Conservation (phyloP, 495 filamentous ascomycete genomes). For the Penicillium nucicola region DNA sequence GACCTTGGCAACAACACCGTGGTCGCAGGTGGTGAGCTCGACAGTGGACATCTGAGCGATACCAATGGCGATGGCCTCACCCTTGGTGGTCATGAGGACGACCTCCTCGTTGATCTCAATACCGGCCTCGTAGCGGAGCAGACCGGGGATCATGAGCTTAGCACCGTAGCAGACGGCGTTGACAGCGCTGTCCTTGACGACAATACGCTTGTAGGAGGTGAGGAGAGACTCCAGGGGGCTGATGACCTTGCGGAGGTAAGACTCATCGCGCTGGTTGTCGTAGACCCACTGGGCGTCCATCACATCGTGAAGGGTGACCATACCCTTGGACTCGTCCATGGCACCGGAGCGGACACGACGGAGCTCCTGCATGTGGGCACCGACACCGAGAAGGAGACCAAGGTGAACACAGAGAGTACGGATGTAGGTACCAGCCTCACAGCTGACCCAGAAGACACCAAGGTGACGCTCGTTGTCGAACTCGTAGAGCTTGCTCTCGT, state of each 20-base stretch:
- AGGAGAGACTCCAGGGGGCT: conserved; percentile 87
- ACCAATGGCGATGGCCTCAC: conserved; percentile 92
- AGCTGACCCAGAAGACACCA: conserved; percentile 99
- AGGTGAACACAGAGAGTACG: conserved; percentile 96
- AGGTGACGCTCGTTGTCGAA: conserved; percentile 97
- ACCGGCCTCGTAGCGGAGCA: conserved; percentile 81
- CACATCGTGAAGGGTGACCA: conserved; percentile 95
- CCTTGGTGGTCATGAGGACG: conserved; percentile 97
- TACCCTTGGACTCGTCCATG: conserved; percentile 81
- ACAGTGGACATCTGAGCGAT: conserved; percentile 95
- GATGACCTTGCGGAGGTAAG: conserved; percentile 83
- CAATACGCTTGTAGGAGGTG: conserved; percentile 87
- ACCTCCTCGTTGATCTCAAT: conserved; percentile 92
- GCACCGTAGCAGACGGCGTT: conserved; percentile 98
- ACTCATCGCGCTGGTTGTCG: conserved; percentile 89
- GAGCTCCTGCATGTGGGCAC: conserved; percentile 98
- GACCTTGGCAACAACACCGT: conserved; percentile 95
- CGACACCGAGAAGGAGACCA: conserved; percentile 86
- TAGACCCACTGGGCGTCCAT: conserved; percentile 91
- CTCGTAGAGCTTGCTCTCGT: conserved; percentile 91
- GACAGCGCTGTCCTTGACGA: conserved; percentile 95
- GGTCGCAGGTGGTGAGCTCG: conserved; percentile 86
- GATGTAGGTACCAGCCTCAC: conserved; percentile 97
- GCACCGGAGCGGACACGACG: conserved; percentile 89
- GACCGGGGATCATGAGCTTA: conserved; percentile 94